Evolutionary conservation across 1,284 basidiomycete genomes (phyloP).

Genomic region (Xanthoconium separans): DNA sequence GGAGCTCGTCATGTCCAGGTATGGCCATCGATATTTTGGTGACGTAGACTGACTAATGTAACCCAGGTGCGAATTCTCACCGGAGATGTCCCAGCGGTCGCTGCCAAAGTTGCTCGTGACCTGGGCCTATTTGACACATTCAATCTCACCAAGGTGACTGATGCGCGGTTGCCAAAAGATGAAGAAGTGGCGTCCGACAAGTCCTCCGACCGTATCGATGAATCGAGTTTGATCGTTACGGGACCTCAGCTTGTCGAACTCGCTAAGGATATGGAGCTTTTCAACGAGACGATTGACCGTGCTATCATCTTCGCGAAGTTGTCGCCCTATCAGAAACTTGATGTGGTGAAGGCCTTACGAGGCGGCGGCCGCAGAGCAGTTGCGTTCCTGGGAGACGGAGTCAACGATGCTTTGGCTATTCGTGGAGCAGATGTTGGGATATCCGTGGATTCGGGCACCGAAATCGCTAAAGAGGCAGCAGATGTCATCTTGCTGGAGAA

Average conservation of each 20-base stretch:
- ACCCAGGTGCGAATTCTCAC: constrained; percentile 32
- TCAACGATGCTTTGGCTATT: constrained; percentile 34
- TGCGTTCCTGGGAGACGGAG: constrained; percentile 34
- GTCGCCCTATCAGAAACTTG: constrained; percentile 34
- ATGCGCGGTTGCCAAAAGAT: constrained; percentile 17
- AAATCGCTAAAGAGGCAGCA: constrained; percentile 97
- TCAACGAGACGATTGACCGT: constrained; percentile 32
- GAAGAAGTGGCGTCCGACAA: constrained; percentile 22
- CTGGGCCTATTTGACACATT: constrained; percentile 29
- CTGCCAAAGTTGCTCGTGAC: constrained; percentile 35
- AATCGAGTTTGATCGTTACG: constrained; percentile 30
- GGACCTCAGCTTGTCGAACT: constrained; percentile 31
- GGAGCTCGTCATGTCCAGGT: constrained; percentile 33
- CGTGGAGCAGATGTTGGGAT: constrained; percentile 88
- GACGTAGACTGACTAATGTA: constrained; percentile 1
- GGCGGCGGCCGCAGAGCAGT: constrained; percentile 30
- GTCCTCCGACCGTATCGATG: constrained; percentile 12
- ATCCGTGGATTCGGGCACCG: constrained; percentile 96
- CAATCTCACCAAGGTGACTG: constrained; percentile 14
- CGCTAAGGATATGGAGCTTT: constrained; percentile 28
- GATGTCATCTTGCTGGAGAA: constrained; percentile 92
- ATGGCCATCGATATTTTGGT: background rate
- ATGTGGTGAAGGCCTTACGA: constrained; percentile 32
- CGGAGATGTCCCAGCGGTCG: constrained; percentile 31
- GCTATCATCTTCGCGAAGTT: constrained; percentile 33